Base-by-base conservation (phyloP, 2,329 filamentous ascomycete species). In the Apiospora koreana region DNA sequence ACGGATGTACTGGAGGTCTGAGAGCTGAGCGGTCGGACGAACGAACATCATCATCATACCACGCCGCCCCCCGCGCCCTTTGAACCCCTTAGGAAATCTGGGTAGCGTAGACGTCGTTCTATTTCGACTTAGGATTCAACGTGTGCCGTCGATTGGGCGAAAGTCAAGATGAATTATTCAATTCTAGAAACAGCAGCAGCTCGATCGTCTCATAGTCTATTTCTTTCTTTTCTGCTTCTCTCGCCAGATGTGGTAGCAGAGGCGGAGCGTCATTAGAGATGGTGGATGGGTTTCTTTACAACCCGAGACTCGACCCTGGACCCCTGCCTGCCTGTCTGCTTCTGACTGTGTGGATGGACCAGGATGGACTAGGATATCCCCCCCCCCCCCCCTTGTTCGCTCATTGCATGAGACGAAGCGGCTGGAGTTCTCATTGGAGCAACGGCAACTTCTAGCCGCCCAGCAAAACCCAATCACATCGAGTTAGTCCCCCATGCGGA, bases 391-490 rank as follows among this genome's bases (percentile, higher is more conserved):
- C n/a, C n/a, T n/a, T 62, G 54, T 38, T n/a, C 35, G 54, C 10
- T 62, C 54, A 28, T 28, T 71, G 69, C 67, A 69, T 48, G 67
- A 43, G 38, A 46, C 28, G 31, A 50, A 18, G 54, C 31, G 67
- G 23, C 31, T 58, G 43, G 14, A 48, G 7, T 25, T 71, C 71
- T 76, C 69, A 79, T 79, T 79, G 77, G 78, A 46, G 64, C 42
- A 45, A 67, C 64, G 58, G 50, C 69, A 65, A 69, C 70, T 73
- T 76, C 74, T 79, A 79, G 75, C 78, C 78, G 78, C 78, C 77
- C 67, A 68, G 28, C 70, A 73, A 74, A 75, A 71, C 72, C 75
- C 77, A 76, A 76, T 78, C 77, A 77, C 74, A 42, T 72, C 64
- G 54, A 62, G 54, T 62, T 62, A 12, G 54, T 28, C 50, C 31